Conservation (phyloP, 2,329 filamentous ascomycete species). For the Alternaria sp. region DNA sequence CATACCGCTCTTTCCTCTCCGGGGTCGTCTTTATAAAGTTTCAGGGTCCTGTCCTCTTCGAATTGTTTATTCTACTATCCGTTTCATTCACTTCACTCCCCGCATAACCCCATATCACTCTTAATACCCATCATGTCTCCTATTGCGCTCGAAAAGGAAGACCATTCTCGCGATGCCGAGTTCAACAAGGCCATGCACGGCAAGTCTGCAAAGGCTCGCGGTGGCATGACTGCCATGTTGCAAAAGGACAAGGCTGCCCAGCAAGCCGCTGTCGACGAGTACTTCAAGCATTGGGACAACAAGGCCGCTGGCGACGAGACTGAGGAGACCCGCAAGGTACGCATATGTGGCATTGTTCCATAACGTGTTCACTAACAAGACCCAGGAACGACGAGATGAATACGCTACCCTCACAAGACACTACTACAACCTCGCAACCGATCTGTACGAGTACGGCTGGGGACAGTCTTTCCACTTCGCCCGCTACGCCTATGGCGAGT, state of each 20-base stretch:
- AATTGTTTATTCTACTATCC: conserved; percentile 21
- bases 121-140: conserved; percentile 57
- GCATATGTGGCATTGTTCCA: not conserved
- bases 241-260: conserved; percentile 81
- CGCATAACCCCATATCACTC: conserved; percentile 1
- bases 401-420: conserved; percentile 94
- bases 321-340: conserved; percentile 77
- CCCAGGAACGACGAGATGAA: conserved; percentile 79
- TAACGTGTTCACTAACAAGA: conserved; percentile 24
- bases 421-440: conserved; percentile 97
- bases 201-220: conserved; percentile 70
- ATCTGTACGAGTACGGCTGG: conserved; percentile 97
- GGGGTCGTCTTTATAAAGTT: conserved; percentile 21
- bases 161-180: conserved; percentile 83
- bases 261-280: conserved; percentile 83
- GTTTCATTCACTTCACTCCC: conserved; percentile 2
- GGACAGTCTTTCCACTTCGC: conserved; percentile 97
- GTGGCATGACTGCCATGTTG: conserved; percentile 83
- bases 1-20: conserved; percentile 35
- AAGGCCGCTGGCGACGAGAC: conserved; percentile 82
- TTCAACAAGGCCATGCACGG: conserved; percentile 92
- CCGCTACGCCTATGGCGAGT: conserved; percentile 85
- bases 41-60: conserved; percentile 17
- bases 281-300: conserved; percentile 97
- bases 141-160: conserved; percentile 74